Evolutionary conservation across 2,329 filamentous ascomycete species (phyloP).

Genomic region (Talaromyces sp.): DNA sequence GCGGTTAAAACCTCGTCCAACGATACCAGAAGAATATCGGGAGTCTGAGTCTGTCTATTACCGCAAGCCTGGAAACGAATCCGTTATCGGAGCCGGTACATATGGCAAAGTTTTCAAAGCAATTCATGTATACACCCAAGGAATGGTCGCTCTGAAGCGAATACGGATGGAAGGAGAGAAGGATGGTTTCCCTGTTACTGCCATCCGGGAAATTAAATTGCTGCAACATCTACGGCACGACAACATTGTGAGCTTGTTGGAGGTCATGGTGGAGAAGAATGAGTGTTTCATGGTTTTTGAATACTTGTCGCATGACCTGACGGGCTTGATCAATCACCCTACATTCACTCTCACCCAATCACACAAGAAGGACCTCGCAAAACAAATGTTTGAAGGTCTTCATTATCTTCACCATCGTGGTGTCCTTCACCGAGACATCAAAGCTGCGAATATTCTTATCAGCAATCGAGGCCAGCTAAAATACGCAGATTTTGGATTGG

Average conservation of each 20-base stretch:
- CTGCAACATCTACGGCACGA: conserved; percentile 86
- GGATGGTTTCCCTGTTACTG: conserved; percentile 96
- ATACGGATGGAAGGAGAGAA: conserved; percentile 99
- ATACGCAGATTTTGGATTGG: conserved; percentile 91
- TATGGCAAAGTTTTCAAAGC: conserved; percentile 97
- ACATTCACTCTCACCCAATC: conserved; percentile 76
- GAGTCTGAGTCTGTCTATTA: conserved; percentile 87
- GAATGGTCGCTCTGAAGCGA: conserved; percentile 87
- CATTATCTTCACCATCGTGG: conserved; percentile 89
- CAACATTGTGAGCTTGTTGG: conserved; percentile 81
- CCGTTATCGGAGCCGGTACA: conserved; percentile 89
- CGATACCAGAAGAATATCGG: conserved; percentile 65
- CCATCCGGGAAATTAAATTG: conserved; percentile 92
- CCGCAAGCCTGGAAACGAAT: conserved; percentile 94
- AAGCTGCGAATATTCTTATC: conserved; percentile 94
- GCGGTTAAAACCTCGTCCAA: conserved; percentile 65
- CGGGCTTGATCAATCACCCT: conserved; percentile 89
- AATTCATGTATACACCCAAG: conserved; percentile 68
- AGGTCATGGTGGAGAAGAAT: conserved; percentile 99
- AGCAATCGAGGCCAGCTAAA: conserved; percentile 86
- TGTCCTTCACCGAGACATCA: conserved; percentile 96
- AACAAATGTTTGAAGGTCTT: conserved; percentile 87
- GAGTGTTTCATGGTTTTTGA: conserved; percentile 99
- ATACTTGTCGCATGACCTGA: conserved; percentile 93
- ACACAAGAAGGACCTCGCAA: conserved; percentile 89